These are phyloP conservation scores for Stagonosporopsis tanaceti DNA, from an alignment of 2,329 filamentous ascomycete genomes.

Conservation along the genomic window DNA sequence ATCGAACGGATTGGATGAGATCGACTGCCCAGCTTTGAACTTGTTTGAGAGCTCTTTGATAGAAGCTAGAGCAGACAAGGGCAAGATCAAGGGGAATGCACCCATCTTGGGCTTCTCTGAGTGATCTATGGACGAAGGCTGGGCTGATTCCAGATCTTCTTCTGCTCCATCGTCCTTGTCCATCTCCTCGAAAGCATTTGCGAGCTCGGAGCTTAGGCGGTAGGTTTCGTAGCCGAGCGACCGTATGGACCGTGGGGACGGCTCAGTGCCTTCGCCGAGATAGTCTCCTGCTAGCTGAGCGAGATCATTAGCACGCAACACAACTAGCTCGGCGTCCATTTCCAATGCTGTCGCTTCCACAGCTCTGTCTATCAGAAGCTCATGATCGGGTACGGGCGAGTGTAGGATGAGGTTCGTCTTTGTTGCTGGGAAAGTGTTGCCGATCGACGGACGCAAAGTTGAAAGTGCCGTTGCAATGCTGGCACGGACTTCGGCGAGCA, in stretches of 20 bases:
- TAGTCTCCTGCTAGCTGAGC: slow-evolving; percentile 75
- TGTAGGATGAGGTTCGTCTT: slow-evolving; percentile 67
- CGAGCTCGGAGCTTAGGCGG: slow-evolving; percentile 44
- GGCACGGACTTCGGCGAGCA: slow-evolving; percentile 57
- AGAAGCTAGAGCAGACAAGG: slow-evolving; percentile 30
- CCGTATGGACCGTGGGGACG: slow-evolving; percentile 56
- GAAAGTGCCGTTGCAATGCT: slow-evolving; percentile 60
- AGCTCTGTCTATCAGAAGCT: slow-evolving; percentile 64
- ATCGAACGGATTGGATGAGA: slow-evolving; percentile 24
- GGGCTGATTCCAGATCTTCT: slow-evolving; percentile 51
- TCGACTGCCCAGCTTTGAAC: slow-evolving; percentile 21
- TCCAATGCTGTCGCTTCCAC: slow-evolving; percentile 69
- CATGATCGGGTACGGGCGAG: slow-evolving; percentile 65
- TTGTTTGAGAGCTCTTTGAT: slow-evolving; percentile 31
- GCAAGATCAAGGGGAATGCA: slow-evolving; percentile 24
- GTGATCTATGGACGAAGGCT: slow-evolving; percentile 24
- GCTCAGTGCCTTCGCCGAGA: slow-evolving; percentile 68
- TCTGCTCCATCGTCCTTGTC: slow-evolving; percentile 34
- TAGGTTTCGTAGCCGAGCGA: slow-evolving; percentile 65
- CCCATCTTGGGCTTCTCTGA: slow-evolving; percentile 21
- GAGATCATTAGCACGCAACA: slow-evolving; percentile 73
- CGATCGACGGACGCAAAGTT: slow-evolving; percentile 42
- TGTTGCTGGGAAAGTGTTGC: slow-evolving; percentile 56
- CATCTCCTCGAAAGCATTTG: slow-evolving; percentile 35
- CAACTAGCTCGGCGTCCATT: slow-evolving; percentile 71